Conservation (phyloP, 192 early-diverging fungal genomes). For the Radiomyces spectabilis region DNA sequence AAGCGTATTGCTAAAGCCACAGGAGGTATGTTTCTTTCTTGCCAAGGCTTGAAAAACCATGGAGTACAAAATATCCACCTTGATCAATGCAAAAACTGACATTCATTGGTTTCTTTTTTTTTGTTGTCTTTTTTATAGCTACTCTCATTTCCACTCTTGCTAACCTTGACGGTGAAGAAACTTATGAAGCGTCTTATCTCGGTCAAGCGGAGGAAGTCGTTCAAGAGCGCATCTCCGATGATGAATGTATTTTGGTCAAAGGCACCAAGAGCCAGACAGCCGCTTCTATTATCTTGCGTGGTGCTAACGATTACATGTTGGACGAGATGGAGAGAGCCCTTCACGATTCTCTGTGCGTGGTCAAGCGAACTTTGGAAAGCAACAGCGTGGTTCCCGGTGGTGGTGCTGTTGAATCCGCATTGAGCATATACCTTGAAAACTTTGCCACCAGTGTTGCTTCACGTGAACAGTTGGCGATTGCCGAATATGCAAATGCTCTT, state of each 20-base stretch:
- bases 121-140: constrained; percentile 35
- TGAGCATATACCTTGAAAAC: constrained; percentile 96
- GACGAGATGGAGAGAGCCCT: constrained; percentile 99
- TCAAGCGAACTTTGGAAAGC: constrained; percentile 95
- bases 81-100: neutral
- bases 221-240: constrained; percentile 96
- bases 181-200: constrained; percentile 82
- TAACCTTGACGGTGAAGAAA: constrained; percentile 97
- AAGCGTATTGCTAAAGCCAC: constrained; percentile 97
- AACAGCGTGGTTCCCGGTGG: constrained; percentile 96
- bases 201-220: constrained; percentile 94
- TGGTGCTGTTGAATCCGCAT: constrained; percentile 90
- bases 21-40: too few relatives aligned
- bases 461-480: constrained; percentile 97
- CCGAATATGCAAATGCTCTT: constrained; percentile 92
- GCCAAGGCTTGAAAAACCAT: too few relatives aligned
- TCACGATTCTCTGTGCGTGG: constrained; percentile 91
- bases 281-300: constrained; percentile 92
- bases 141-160: constrained; percentile 91
- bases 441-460: constrained; percentile 96
- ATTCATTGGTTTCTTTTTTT: neutral
- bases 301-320: constrained; percentile 98
- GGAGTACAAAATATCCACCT: neutral
- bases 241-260: constrained; percentile 95
- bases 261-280: constrained; percentile 83